Evolutionary conservation across 768 basidiomycete genomes (phyloP).

Genomic region (Neoboletus subvelutipes): DNA sequence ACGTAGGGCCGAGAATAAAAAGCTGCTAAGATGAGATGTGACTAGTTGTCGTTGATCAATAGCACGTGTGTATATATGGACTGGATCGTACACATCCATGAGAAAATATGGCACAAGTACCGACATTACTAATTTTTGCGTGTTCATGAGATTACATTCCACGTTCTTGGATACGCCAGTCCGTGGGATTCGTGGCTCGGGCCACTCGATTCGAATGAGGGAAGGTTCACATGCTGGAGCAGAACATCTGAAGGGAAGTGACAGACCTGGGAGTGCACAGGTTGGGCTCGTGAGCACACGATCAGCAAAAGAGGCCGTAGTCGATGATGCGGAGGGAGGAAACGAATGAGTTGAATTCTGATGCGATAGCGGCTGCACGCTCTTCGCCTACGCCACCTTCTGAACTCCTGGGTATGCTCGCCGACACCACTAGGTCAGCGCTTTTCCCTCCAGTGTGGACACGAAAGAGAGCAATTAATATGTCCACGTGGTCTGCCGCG

Average conservation of each 20-base stretch:
- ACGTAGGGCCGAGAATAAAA: not conserved
- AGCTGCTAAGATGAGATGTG: not conserved
- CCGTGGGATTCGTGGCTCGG: not conserved
- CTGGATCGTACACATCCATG: not conserved
- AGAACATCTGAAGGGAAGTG: not conserved
- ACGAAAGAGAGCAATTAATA: slow-evolving; percentile 81
- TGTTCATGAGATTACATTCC: slow-evolving; percentile 7
- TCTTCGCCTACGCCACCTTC: slow-evolving; percentile 34
- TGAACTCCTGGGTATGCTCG: slow-evolving; percentile 68
- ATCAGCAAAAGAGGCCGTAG: slow-evolving; percentile 66
- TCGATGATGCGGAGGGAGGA: slow-evolving; percentile 65
- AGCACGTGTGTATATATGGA: too few species aligned
- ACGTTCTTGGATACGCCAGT: not conserved
- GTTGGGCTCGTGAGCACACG: not conserved
- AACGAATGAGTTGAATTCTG: slow-evolving; percentile 55
- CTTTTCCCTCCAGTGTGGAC: slow-evolving; percentile 52
- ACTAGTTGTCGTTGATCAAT: not conserved
- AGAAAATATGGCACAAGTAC: not conserved
- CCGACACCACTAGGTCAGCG: slow-evolving; percentile 81
- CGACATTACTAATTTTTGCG: not conserved
- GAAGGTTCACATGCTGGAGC: not conserved
- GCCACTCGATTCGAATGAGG: not conserved
- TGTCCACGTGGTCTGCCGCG: slow-evolving; percentile 63
- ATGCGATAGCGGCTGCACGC: slow-evolving; percentile 29
- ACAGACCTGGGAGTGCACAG: not conserved